Conservation (phyloP, 2,329 filamentous ascomycete genomes). For the Sporothrix protearum region DNA sequence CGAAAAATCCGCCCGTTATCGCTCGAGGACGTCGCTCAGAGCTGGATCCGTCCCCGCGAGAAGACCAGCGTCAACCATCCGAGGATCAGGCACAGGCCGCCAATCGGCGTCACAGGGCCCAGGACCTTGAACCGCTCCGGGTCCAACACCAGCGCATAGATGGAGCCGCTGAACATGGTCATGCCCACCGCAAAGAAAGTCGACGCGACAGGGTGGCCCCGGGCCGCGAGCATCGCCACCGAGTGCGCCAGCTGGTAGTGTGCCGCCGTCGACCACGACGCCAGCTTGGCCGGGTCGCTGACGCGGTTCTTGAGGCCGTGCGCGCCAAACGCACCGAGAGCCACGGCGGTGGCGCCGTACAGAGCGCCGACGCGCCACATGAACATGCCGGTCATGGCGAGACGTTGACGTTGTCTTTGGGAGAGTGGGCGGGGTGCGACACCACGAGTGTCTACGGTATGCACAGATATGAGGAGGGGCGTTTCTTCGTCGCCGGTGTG, state of each 20-base stretch:
- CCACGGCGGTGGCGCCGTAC: conserved; percentile 59
- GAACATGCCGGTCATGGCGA: conserved; percentile 25
- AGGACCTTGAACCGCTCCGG: conserved; percentile 56
- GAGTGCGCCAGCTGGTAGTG: conserved; percentile 68
- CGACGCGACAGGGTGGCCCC: conserved; percentile 55
- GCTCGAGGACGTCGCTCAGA: background rate
- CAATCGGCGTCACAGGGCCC: conserved; percentile 63
- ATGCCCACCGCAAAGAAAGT: conserved; percentile 61
- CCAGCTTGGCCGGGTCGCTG: conserved; percentile 54
- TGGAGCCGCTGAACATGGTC: conserved; percentile 62
- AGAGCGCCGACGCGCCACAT: conserved; percentile 62
- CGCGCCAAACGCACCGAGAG: conserved; percentile 63
- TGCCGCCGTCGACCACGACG: conserved; percentile 61
- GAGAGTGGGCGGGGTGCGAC: background rate
- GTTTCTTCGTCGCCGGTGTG: conserved; percentile 26
- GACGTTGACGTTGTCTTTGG: conserved; percentile 1
- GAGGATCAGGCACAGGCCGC: conserved; percentile 60
- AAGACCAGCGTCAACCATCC: conserved; percentile 53
- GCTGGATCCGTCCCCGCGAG: conserved; percentile 24
- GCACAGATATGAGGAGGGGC: conserved; percentile 26
- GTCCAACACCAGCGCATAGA: conserved; percentile 63
- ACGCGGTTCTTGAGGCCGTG: conserved; percentile 63
- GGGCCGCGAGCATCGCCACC: conserved; percentile 56
- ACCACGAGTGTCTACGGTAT: background rate
- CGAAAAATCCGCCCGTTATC: too few relatives aligned